Base-by-base conservation (phyloP, 2,329 filamentous ascomycete species). In the Pestalotiopsis sp. region DNA sequence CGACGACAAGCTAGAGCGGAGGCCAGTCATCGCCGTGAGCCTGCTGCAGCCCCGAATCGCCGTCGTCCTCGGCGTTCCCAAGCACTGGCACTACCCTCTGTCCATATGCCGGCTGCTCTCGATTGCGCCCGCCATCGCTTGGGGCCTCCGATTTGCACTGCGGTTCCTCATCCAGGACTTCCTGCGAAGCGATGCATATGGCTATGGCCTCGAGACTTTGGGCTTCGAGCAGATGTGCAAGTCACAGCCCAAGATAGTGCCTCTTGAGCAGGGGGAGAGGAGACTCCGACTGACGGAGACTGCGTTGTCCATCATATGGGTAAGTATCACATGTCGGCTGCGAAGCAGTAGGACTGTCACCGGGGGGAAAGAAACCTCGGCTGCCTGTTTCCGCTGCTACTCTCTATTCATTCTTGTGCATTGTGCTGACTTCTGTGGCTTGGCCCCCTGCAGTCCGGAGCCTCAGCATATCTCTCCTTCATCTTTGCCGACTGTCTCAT, bases 401-500 rank as follows among this genome's bases (percentile, higher is more conserved):
- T 31, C 13, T 31, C 61, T n/a, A 14, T 20, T 59, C 27, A 25
- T 6, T n/a, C 2, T 3, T 20, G 17, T 52, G 20, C 9, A 9
- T 27, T 59, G n/a, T n/a, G 62, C 58, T 68, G 13, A 68, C 66
- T 49, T 14, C 45, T 7, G n/a, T 39, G 49, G 60, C 41, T 66
- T 64, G n/a, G 41, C 52, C 31, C 5, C 20, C 52, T 64, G 25
- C 75, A 93, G 92, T 94, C 92, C 82, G 90, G 88, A 76, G 90
- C 92, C 69, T 93, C 91, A 23, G 92, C 91, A 66, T 93, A 94
- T 79, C 86, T 94, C 70, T 92, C 91, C 64, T 95, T 93, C 80
- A 93, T 93, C 82, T 95, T 95, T 78, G 93, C 92, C 68, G 92
- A 95, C 81, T 93, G 92, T 80, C 87, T 95, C 75, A 94, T 95